Base-by-base conservation (phyloP, 2,329 filamentous ascomycete species). In the Clonostachys rhizophaga region DNA sequence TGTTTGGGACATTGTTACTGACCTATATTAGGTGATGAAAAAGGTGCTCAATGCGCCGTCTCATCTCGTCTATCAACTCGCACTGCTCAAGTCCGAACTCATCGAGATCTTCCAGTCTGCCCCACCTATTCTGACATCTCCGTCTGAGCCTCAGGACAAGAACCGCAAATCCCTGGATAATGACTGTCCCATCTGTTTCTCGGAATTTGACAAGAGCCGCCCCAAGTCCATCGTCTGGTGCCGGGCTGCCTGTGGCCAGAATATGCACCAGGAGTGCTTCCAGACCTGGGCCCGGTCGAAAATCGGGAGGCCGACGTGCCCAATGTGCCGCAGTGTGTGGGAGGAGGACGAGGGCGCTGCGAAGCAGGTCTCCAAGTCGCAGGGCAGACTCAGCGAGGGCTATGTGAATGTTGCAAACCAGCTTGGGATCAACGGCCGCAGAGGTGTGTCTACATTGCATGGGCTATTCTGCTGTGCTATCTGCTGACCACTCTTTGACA, bases 391-490 rank as follows among this genome's bases (percentile, higher is more conserved):
- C 20, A 56, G 57, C 1, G 79, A 83, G 35, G 82, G 82, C 0
- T 86, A 86, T 54, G 65, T 83, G 42, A 85, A 85, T 57, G 74
- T 86, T 4, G 81, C 78, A 2, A 62, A 70, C 17, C 76, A 84
- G 57, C 64, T 85, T n/a, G 82, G 81, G 3, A 70, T 85, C 51
- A 78, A 73, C 50, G 60, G 60, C 0, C 49, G 59, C n/a, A 65
- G 81, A 66, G 79, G 77, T 78, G 62, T 34, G 20, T 43, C 42
- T 13, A n/a, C 6, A 43, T n/a, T 34, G 13, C 7, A 14, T 17
- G 17, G 40, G 13, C 8, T 16, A 17, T 8, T 24, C 24, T 7
- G 40, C 20, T 42, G n/a, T 16, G 17, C n/a, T 40, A 4, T 30
- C 24, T 30, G 17, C 24, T n/a, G 34, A n/a, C 34, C 16, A 20